Evolutionary conservation across 805 yeast genomes (phyloP), one percentile per base, ranked within the genome.

Genomic region (Pichia paraexigua): DNA sequence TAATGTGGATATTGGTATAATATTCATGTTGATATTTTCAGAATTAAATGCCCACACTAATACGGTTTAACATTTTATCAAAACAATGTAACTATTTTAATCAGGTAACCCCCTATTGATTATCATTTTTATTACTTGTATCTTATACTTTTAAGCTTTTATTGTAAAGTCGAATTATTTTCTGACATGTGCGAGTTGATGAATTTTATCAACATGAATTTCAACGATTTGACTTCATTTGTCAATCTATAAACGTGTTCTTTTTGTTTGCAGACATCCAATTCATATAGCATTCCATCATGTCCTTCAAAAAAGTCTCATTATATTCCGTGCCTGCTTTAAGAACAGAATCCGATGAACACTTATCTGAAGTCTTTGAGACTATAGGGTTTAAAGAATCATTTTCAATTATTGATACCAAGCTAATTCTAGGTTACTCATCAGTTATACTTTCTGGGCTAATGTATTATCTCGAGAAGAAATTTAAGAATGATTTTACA

Each of bases 301-400:
- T 56, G 59, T 47, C 48, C 9, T 55, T 50, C 12, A 66, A 63
- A 42, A 63, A 63, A 28, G 60, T 68, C 37, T 66, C 70, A 46
- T 48, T 58, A 48, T 71, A 78, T 60, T 78, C 83, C 1, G 71
- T 72, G 5, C 59, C 63, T 15, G 79, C 77, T 4, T 67, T 80
- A 57, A 73, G 77, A 54, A 70, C 68, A 20, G 74, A 76, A 40
- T 65, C 74, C 17, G 84, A 80, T 59, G 83, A 79, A 15, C 70
- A 70, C 37, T 65, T 80, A 35, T 63, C 76, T 7, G 60, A 55
- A 3, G 68, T 70, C 1, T 60, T 80, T 49, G 68, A 68, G 32
- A 66, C 66, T 40, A 60, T 78, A 13, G 81, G 79, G 4, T 80
- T 69, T 56, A 63, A 64, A 13, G 79, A 80, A 58, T 71, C 77